phyloP scores from a whole-genome alignment of 371 early-diverging fungal species.

The Mortierella sp. region DNA sequence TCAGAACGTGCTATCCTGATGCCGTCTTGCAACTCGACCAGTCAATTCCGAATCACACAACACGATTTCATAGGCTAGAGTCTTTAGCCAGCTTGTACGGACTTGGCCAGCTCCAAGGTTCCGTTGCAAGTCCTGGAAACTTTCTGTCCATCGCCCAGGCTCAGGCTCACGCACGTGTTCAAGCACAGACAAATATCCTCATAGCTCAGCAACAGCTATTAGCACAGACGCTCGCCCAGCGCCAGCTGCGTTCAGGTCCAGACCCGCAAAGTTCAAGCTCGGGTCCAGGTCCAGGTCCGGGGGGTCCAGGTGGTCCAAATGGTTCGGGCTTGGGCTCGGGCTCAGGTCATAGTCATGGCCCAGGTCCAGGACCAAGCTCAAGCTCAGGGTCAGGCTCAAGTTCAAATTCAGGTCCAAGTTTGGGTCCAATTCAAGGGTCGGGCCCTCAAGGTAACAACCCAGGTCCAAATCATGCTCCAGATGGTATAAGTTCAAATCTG shows the following conservation, averaged over 20 bases:
- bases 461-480: neutral
- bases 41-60: neutral
- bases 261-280: neutral
- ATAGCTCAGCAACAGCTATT: neutral
- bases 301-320: neutral
- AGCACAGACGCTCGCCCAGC: neutral
- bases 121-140: neutral
- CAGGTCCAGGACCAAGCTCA: neutral
- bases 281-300: neutral
- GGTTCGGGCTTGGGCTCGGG: neutral
- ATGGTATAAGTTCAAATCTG: neutral
- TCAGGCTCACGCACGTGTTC: neutral
- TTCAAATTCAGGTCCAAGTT: neutral
- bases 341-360: neutral
- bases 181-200: neutral
- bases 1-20: neutral
- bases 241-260: neutral
- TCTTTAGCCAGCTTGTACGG: neutral
- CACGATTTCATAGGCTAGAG: neutral
- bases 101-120: neutral
- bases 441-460: neutral
- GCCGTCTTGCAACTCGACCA: constrained; percentile 1
- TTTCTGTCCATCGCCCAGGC: constrained; percentile 3
- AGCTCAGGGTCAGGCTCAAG: neutral
- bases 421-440: neutral